Conservation (phyloP, 2,329 filamentous ascomycete species). For the Colletotrichum acutatum region DNA sequence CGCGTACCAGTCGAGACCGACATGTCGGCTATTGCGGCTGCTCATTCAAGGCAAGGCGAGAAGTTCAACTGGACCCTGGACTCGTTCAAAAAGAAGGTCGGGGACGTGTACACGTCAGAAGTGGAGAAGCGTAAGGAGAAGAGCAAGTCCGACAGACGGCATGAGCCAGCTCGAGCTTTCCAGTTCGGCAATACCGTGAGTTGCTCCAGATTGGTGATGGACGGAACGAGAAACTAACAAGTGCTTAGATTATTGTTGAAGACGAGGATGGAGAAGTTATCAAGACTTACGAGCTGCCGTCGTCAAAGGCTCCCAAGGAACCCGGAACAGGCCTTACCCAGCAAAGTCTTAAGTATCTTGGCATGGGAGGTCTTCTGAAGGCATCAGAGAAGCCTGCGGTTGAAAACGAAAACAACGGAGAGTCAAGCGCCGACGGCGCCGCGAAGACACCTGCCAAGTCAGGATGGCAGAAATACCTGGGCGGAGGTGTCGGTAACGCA, state of each 20-base stretch:
- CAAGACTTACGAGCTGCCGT: constrained; percentile 82
- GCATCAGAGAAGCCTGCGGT: constrained; percentile 49
- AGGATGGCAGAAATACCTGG: constrained; percentile 64
- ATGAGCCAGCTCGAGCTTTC: constrained; percentile 83
- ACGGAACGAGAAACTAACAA: constrained; percentile 41
- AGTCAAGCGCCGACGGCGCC: constrained; percentile 45
- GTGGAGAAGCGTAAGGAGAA: constrained; percentile 71
- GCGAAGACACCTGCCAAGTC: constrained; percentile 54
- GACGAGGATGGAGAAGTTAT: constrained; percentile 88
- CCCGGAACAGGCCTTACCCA: constrained; percentile 47
- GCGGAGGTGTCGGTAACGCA: constrained; percentile 46
- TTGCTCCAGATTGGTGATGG: constrained; percentile 8
- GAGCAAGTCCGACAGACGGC: constrained; percentile 63
- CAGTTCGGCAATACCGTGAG: constrained; percentile 83
- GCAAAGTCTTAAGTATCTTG: constrained; percentile 64
- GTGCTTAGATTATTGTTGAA: constrained; percentile 80
- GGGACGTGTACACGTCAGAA: constrained; percentile 68
- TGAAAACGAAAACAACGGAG: constrained; percentile 43
- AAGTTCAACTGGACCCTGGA: constrained; percentile 54
- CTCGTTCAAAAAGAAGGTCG: constrained; percentile 60
- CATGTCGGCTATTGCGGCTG: neutral
- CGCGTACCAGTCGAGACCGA: constrained; percentile 13
- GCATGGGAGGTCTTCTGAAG: constrained; percentile 59
- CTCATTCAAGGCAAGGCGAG: constrained; percentile 46
- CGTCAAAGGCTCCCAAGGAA: constrained; percentile 53